Evolutionary conservation across 108 stramenopile species (phyloP), one percentile per base, ranked within the genome.

Genomic region (Pseudonitzschia multistriata): DNA sequence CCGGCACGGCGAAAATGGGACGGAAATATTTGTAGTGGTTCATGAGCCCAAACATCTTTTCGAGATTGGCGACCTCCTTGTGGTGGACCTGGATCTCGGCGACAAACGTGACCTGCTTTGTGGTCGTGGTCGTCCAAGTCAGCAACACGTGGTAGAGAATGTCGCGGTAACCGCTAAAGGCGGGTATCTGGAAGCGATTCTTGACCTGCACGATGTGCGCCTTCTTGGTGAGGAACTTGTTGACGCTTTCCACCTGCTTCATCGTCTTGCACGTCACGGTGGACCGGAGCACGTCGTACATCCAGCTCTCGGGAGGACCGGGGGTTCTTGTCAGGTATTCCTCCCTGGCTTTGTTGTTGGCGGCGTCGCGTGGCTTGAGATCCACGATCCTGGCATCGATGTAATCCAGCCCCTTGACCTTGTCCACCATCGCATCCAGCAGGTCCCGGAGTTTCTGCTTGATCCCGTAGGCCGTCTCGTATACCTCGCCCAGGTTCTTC

Each of bases 1-100:
- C 33, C 35, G 56, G 59, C 21, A 70, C 77, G 15, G 77, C 77
- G 48, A 78, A 78, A 40, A 62, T 56, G 34, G 77, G 54, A 14
- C 77, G 70, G 77, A 78, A 78, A 50, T 72, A 78, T 24, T 64
- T 62, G 77, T 78, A 78, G 62, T 78, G 77, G 30, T 78, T 78
- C 37, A 40, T 37, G 39, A 68, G 54, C 29, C 77, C 77, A 24
- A 78, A 72, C 77, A 78, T 47, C 70, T 71, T 78, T 39, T 78
- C 71, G 10, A 78, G 59, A 54, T 78, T 78, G 22, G 68, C 49
- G 3, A 67, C 70, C 34, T 78, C 71, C 66, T 78, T 78, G 71
- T 78, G 77, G 37, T 78, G 77, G 30, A 78, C 77, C 36, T 78
- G 77, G 42, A 78, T 78, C 60, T 78, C 77, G 33, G 77, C 77